These are phyloP conservation scores for Auriscalpium vulgare DNA, from an alignment of 768 basidiomycete species.

Conservation along the genomic window DNA sequence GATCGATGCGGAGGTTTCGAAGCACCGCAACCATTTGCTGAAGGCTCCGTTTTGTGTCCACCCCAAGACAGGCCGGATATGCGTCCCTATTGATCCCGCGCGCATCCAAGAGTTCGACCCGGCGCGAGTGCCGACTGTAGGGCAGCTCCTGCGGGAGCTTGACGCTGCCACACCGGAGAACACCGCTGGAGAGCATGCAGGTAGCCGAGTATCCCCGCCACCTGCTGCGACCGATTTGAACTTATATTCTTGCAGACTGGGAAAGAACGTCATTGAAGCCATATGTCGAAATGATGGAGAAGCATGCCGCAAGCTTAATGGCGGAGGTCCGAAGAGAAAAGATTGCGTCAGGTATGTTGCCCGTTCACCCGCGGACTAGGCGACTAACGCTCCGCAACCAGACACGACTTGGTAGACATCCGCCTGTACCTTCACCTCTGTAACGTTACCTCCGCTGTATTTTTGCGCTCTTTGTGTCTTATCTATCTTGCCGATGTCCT, in stretches of 20 bases:
- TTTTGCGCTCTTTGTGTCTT: no score
- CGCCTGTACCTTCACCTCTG: no score
- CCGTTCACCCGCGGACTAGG: no score
- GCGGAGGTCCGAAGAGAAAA: conserved; percentile 45
- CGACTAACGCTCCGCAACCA: no score
- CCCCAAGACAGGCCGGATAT: conserved; percentile 92
- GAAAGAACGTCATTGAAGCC: conserved; percentile 80
- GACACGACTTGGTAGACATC: no score
- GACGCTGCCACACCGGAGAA: conserved; percentile 30
- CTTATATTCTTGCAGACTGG: conserved; percentile 48
- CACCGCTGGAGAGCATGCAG: conserved; percentile 8
- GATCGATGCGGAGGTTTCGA: conserved; percentile 94
- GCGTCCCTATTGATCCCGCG: conserved; percentile 82
- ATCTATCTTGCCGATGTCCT: no score
- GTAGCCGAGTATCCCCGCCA: neutral
- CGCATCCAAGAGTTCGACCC: conserved; percentile 80
- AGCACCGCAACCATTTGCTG: conserved; percentile 94
- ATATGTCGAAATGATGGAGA: conserved; percentile 85
- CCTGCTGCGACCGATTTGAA: neutral
- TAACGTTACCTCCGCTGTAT: no score
- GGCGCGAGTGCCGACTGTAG: conserved; percentile 76
- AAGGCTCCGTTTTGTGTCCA: conserved; percentile 98
- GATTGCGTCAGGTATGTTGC: conserved; percentile 30
- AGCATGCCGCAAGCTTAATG: conserved; percentile 53
- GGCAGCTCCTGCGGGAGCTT: conserved; percentile 74